Evolutionary conservation across 148 eudicot genomes (phyloP).

Genomic region (Fagopyrum homotropicum): DNA sequence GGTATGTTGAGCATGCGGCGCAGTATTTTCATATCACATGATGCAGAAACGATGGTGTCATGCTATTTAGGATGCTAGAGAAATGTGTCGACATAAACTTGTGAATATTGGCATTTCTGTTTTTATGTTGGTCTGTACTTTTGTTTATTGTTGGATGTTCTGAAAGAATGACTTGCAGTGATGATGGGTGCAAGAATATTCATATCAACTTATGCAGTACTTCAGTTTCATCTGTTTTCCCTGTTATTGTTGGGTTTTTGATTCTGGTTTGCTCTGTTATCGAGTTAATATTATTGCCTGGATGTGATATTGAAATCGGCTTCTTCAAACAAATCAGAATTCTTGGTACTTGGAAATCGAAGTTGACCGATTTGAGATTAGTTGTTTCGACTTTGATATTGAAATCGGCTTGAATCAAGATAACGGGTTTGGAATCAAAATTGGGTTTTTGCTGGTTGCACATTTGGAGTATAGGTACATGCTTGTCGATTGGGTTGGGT

Average conservation of each 20-base stretch:
- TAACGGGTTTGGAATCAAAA: too few relatives aligned
- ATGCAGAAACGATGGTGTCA: not conserved
- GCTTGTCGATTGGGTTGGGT: too few relatives aligned
- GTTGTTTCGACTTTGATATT: too few relatives aligned
- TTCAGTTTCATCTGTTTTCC: not conserved
- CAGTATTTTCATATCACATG: not conserved
- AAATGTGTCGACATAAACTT: slow-evolving; percentile 39
- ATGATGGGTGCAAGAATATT: not conserved
- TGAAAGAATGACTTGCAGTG: not conserved
- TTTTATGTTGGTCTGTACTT: not conserved
- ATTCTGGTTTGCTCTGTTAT: not conserved
- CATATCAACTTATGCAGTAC: not conserved
- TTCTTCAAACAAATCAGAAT: too few relatives aligned
- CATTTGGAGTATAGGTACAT: too few relatives aligned
- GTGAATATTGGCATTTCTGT: slow-evolving; percentile 18
- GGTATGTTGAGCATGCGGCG: not conserved
- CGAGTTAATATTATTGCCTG: too few relatives aligned
- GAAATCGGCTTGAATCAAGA: too few relatives aligned
- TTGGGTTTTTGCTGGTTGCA: too few relatives aligned
- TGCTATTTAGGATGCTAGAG: not conserved
- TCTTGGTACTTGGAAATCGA: too few relatives aligned
- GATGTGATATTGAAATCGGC: too few relatives aligned
- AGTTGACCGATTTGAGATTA: too few relatives aligned
- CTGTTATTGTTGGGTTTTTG: not conserved
- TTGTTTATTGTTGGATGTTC: not conserved